phyloP scores from a whole-genome alignment of 1,284 basidiomycete genomes.

The Puccinia horiana region DNA sequence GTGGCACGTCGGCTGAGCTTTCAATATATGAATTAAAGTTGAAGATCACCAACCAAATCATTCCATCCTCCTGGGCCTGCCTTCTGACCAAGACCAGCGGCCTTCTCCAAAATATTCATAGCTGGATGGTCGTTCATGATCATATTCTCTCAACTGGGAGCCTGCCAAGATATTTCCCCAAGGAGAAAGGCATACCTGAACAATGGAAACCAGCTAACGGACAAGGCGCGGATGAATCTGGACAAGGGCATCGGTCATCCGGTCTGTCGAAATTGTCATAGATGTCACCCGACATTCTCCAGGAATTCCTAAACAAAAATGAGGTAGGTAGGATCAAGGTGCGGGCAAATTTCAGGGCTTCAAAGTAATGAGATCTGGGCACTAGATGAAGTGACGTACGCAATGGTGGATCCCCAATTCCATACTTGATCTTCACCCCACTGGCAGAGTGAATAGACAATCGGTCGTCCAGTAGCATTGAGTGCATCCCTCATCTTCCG shows the following conservation, averaged over 20 bases:
- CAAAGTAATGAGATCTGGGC: neutral
- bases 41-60: slow-evolving; percentile 29
- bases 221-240: slow-evolving; percentile 32
- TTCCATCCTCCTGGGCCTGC: slow-evolving; percentile 39
- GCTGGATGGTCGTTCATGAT: neutral
- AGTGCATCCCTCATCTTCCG: slow-evolving; percentile 65
- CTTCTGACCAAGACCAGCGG: slow-evolving; percentile 43
- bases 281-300: slow-evolving; percentile 45
- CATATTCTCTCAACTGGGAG: neutral
- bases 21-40: neutral
- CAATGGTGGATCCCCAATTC: slow-evolving; percentile 59
- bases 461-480: slow-evolving; percentile 61
- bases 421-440: slow-evolving; percentile 64
- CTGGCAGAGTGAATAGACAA: slow-evolving; percentile 66
- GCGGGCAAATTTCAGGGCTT: neutral
- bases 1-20: neutral
- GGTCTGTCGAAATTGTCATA: slow-evolving; percentile 41
- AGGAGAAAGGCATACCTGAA: slow-evolving; percentile 15
- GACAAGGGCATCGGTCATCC: slow-evolving; percentile 47
- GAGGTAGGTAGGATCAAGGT: neutral
- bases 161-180: neutral
- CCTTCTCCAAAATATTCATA: slow-evolving; percentile 49
- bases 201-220: slow-evolving; percentile 42
- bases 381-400: slow-evolving; percentile 10
- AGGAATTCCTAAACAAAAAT: slow-evolving; percentile 35